Evolutionary conservation across 2,329 filamentous ascomycete genomes (phyloP), one percentile per base, ranked within the genome.

Genomic region (Arthrocladium fulminans): DNA sequence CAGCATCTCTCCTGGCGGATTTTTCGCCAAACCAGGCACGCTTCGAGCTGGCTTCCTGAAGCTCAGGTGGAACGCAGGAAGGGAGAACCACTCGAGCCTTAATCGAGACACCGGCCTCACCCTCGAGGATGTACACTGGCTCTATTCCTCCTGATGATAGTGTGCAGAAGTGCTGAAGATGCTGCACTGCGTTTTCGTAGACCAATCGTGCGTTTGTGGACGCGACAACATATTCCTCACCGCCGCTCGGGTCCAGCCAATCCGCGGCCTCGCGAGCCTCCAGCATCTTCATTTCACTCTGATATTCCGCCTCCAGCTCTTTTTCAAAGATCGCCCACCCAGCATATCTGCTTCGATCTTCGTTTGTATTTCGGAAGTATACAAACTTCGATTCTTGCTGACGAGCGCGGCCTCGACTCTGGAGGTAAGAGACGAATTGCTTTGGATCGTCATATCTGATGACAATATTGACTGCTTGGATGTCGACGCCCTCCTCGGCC

Each of bases 151-250:
- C 79, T 5, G 41, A 39, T 0, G 88, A 63, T 0, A 75, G 73
- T 0, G 72, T 69, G 63, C 89, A 96, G 57, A 96, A 94, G 63
- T 94, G 87, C 40, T 85, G 73, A 1, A 97, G 73, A 62, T 92
- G 88, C n/a, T 73, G 65, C 41, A 83, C 78, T 1, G 87, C 84
- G 55, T 85, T 85, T 30, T 86, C 77, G 1, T 88, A 72, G 9
- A 84, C 84, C 12, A 96, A 67, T 10, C 79, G 65, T 0, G 86
- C 87, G 3, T 81, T 77, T 6, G 45, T 48, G 15, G 38, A 35
- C 9, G 34, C 3, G 22, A 48, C 25, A 12, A 32, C 15, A 44
- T 12, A 44, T 27, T n/a, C 17, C 27, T 25, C 57, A 58, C 75
- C 66, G 29, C 70, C 63, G 6, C 61, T 42, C 45, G 74, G 67